Evolutionary conservation across 306 rosid genomes (phyloP), one percentile per base, ranked within the genome.

Genomic region (Delonix regia): DNA sequence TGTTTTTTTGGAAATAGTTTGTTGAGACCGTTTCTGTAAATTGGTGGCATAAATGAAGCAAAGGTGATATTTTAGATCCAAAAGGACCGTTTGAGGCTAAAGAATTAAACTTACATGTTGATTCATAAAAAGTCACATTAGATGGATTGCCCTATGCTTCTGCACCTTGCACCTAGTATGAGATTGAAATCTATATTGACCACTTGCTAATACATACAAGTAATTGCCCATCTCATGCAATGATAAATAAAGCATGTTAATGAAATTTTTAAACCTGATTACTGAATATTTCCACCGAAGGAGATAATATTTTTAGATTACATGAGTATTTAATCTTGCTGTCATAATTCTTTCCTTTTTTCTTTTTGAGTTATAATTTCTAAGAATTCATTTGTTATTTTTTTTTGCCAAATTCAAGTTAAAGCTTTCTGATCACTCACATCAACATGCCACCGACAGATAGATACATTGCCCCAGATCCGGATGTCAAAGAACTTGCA

Each of bases 401-500:
- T 63, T 5, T n/a, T 45, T 59, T 44, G 12, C 15, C 7, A 51
- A 25, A 38, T 6, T 7, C 39, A 69, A 73, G 64, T 69, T 77
- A 48, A 49, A 73, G 74, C 52, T 38, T 25, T 73, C 82, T 72
- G 33, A 69, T 56, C 56, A 88, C 89, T 88, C 83, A 88, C 92
- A 84, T 73, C 48, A 86, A 85, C 84, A 86, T 84, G 81, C 90
- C 90, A 62, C 92, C 92, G 78, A 88, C 83, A 38, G 92, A 86
- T 45, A 88, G 84, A 72, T 78, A 86, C 77, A 82, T 48, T 74
- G 88, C 80, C 56, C 71, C 84, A 57, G 88, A 81, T 48, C 87
- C 87, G n/a, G 88, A 77, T 38, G 88, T 71, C 7, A 59, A 82
- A 33, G 90, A 86, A 69, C 87, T 88, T 47, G 88, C 88, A 71